Conservation (phyloP, 2,329 filamentous ascomycete genomes). For the Coniochaeta sp. region DNA sequence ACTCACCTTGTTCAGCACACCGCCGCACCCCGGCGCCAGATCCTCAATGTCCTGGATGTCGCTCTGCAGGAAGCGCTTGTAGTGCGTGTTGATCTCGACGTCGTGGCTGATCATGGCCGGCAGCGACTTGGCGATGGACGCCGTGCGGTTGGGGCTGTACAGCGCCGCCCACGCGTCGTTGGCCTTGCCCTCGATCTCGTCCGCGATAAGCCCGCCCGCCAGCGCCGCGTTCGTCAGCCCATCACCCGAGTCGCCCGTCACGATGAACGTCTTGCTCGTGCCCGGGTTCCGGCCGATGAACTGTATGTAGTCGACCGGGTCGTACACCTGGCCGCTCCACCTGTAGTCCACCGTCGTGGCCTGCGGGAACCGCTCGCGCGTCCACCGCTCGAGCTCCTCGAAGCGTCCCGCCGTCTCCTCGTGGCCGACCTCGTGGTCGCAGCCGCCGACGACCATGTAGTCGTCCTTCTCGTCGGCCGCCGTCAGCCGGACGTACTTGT, state of each 20-base stretch:
- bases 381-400: constrained; percentile 44
- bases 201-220: constrained; percentile 42
- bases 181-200: constrained; percentile 40
- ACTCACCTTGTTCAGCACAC: constrained; percentile 38
- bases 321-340: constrained; percentile 51
- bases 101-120: constrained; percentile 41
- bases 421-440: constrained; percentile 53
- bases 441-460: constrained; percentile 48
- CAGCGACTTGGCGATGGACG: constrained; percentile 34
- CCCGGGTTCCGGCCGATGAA: constrained; percentile 50
- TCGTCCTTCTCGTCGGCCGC: constrained; percentile 44
- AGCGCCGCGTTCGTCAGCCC: constrained; percentile 49
- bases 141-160: constrained; percentile 42
- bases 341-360: constrained; percentile 42
- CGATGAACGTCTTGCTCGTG: constrained; percentile 40
- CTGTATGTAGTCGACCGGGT: constrained; percentile 46
- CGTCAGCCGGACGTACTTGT: constrained; percentile 49
- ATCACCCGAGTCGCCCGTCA: constrained; percentile 51
- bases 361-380: constrained; percentile 42
- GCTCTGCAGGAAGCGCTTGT: constrained; percentile 44
- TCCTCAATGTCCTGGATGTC: constrained; percentile 52
- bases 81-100: constrained; percentile 46
- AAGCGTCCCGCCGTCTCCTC: constrained; percentile 36
- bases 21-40: constrained; percentile 38
- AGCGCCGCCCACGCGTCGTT: constrained; percentile 42